Evolutionary conservation across 768 basidiomycete genomes (phyloP).

Genomic region (Suillus hirtellus): DNA sequence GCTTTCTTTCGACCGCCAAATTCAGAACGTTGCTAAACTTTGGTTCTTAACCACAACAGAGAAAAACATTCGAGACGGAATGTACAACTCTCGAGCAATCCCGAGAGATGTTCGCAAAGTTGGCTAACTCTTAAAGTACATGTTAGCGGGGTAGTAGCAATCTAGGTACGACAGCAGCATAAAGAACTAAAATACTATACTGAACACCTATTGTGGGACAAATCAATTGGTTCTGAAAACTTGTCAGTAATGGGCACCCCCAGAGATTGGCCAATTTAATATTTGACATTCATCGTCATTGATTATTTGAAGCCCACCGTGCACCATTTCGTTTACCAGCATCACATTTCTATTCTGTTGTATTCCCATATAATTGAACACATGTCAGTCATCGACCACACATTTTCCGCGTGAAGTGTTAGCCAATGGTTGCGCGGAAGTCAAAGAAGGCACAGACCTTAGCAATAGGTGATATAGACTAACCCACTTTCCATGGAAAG

Average conservation of each 20-base stretch:
- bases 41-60: constrained; percentile 40
- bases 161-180: not conserved
- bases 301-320: not conserved
- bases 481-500: not conserved
- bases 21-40: constrained; percentile 10
- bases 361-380: not conserved
- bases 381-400: not conserved
- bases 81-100: constrained; percentile 69
- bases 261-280: not conserved
- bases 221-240: not conserved
- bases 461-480: not conserved
- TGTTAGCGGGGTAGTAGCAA: not conserved
- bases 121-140: constrained; percentile 25
- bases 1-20: not conserved
- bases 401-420: not conserved
- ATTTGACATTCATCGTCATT: not conserved
- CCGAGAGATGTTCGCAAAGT: constrained; percentile 71
- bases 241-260: not conserved
- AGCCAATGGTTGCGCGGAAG: not conserved
- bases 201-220: not conserved
- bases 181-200: not conserved
- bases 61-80: constrained; percentile 78
- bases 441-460: not conserved
- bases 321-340: not conserved
- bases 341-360: not conserved